Evolutionary conservation across 1,139 yeast genomes (phyloP).

Genomic region (Blastobotrys petasosporus): DNA sequence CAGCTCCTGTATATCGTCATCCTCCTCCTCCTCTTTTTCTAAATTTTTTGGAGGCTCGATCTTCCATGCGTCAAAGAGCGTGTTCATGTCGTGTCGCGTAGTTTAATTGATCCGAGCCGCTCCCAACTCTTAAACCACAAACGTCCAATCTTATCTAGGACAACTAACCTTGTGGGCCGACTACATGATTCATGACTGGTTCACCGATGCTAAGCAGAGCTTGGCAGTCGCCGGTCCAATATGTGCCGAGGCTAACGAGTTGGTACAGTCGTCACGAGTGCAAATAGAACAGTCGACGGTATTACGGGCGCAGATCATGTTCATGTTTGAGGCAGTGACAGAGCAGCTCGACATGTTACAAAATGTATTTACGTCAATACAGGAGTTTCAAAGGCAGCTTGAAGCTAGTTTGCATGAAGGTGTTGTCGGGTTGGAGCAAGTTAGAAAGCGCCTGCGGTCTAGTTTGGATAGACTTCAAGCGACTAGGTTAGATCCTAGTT

Average conservation of each 20-base stretch:
- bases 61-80: slow-evolving; percentile 9
- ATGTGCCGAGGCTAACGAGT: slow-evolving; percentile 33
- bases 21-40: slow-evolving; percentile 1
- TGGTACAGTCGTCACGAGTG: slow-evolving; percentile 25
- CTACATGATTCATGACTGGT: slow-evolving; percentile 20
- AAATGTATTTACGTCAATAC: slow-evolving; percentile 18
- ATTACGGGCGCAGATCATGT: slow-evolving; percentile 33
- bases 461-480: slow-evolving; percentile 32
- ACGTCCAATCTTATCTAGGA: not conserved
- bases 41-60: not conserved
- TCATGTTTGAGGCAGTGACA: slow-evolving; percentile 28
- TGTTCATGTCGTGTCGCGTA: not conserved
- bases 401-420: slow-evolving; percentile 20
- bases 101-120: too few species aligned
- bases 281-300: slow-evolving; percentile 32
- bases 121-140: not conserved
- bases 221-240: slow-evolving; percentile 35
- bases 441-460: slow-evolving; percentile 31
- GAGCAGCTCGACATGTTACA: slow-evolving; percentile 29
- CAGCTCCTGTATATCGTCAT: slow-evolving; percentile 4
- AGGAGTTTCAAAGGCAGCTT: slow-evolving; percentile 14
- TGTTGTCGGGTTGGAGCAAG: slow-evolving; percentile 23
- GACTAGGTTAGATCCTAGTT: slow-evolving; percentile 29
- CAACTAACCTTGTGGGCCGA: not conserved
- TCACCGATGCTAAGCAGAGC: slow-evolving; percentile 32